Evolutionary conservation across 345 rosid genomes (phyloP), one percentile per base, ranked within the genome.

Genomic region (Nasturtium officinale): DNA sequence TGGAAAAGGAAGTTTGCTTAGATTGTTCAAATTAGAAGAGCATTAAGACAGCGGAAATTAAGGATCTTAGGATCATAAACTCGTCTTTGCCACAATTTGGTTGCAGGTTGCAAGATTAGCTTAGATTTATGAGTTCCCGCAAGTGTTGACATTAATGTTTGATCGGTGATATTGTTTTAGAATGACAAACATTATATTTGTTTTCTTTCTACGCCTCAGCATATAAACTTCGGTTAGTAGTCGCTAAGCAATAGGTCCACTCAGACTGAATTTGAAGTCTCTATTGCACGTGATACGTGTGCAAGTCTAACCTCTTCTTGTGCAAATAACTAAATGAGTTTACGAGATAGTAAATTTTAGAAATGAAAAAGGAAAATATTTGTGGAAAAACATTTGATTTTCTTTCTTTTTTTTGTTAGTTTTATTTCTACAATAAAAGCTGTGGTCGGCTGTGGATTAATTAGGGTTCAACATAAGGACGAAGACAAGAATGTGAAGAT

Each of bases 1-100:
- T 93, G 21, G 92, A 89, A 78, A 85, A 87, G 71, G 89, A 86
- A 40, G 97, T 97, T 63, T 90, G 87, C 82, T 66, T 1, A 23
- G 65, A 55, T 56, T 50, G 29, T 21, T 21, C 29, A 3, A 3
- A 2, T 1, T 21, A 10, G 21, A 62, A 62, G 9, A 62, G 9
- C 46, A 42, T 10, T 4, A 55, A 55, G 45, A 57, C 48, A 28
- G 7, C 30, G 26, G 58, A 56, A 65, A 33, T 11, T 46, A 20
- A 35, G 38, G 66, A 56, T 54, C 37, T 15, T 16, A 35, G 38
- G 66, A 56, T 54, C 37, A 6, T 16, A 61, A 52, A 20, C 20
- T 61, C 20, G 57, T 26, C 33, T 17, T 13, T 30, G 30, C 55
- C 57, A 52, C 57, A 52, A 25, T 23, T 51, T 23, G 18, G 58